phyloP scores from a whole-genome alignment of 2,329 filamentous ascomycete species.

The Aspergillus quadrilineatus region DNA sequence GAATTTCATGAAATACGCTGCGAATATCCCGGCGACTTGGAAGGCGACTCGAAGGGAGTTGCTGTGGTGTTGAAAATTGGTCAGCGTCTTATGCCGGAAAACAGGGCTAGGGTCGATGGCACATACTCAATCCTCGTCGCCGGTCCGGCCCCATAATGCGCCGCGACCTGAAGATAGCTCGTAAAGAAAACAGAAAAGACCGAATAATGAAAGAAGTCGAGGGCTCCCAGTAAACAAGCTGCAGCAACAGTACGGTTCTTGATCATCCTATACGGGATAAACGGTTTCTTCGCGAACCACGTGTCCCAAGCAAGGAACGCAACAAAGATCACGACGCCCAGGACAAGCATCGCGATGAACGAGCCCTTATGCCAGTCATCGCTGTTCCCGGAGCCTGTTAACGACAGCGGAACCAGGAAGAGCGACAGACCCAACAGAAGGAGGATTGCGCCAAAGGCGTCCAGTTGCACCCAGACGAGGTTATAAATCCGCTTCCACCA shows the following conservation, averaged over 20 bases:
- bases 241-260: slow-evolving; percentile 41
- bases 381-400: slow-evolving; percentile 38
- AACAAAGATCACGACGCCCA: slow-evolving; percentile 28
- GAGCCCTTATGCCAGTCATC: slow-evolving; percentile 26
- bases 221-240: slow-evolving; percentile 37
- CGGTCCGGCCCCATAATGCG: slow-evolving; percentile 35
- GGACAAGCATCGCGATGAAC: slow-evolving; percentile 40
- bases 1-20: slow-evolving; percentile 39
- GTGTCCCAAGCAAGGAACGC: slow-evolving; percentile 40
- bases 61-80: slow-evolving; percentile 17
- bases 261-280: slow-evolving; percentile 42
- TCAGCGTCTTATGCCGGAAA: no score
- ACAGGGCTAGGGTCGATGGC: no score
- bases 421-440: slow-evolving; percentile 37
- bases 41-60: slow-evolving; percentile 37
- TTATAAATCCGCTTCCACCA: slow-evolving; percentile 22
- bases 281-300: slow-evolving; percentile 38
- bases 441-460: slow-evolving; percentile 35
- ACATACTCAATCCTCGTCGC: slow-evolving; percentile 27
- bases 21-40: slow-evolving; percentile 39
- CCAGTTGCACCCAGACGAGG: slow-evolving; percentile 29
- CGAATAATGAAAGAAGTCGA: slow-evolving; percentile 39
- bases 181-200: slow-evolving; percentile 44
- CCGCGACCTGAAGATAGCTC: slow-evolving; percentile 44
- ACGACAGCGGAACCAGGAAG: slow-evolving; percentile 37